Evolutionary conservation across 2,329 filamentous ascomycete species (phyloP), one percentile per base, ranked within the genome.

Genomic region (Diaporthe longicolla): DNA sequence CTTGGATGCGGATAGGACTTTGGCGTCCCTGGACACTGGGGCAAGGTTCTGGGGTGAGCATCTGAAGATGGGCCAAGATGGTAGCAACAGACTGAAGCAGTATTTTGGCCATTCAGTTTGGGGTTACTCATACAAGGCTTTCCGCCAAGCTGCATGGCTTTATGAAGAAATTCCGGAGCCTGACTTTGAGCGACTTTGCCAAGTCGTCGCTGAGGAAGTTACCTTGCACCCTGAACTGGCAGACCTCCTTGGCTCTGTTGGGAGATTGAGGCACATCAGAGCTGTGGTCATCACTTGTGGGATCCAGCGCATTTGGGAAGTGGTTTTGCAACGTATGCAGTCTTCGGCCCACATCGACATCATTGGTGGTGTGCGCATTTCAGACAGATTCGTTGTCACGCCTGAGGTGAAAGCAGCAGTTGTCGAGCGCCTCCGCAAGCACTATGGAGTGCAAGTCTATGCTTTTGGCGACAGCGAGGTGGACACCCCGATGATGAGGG

Each of bases 1-100:
- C 0, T 61, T 93, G 3, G 91, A 93, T 75, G 90, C 81, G 0
- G 90, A 93, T 78, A 87, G 81, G 75, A 93, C 90, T 0, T 79
- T 93, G 70, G 80, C 85, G 7, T 72, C 85, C 0, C 76, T 85
- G 17, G 90, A 92, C 74, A 87, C 86, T 6, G 86, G 87, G 0
- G 71, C 50, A 0, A 52, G 89, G 70, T 91, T 91, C 79, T 91
- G 87, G 88, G 75, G 82, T 24, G 50, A 9, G 45, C 78, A 65
- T 29, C 19, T 65, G 59, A 48, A 19, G 66, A 72, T 21, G 61
- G 59, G 4, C 69, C 15, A 45, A 19, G 35, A 19, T 52, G 40
- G 43, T 24, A 19, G 73, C n/a, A 72, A 71, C 70, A 80, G 82
- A 0, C 77, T 90, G 66, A 85, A 84, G 61, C 65, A 58, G 0